These are phyloP conservation scores for Verticillium nonalfalfae DNA, from an alignment of 2,329 filamentous ascomycete genomes.

Conservation along the genomic window DNA sequence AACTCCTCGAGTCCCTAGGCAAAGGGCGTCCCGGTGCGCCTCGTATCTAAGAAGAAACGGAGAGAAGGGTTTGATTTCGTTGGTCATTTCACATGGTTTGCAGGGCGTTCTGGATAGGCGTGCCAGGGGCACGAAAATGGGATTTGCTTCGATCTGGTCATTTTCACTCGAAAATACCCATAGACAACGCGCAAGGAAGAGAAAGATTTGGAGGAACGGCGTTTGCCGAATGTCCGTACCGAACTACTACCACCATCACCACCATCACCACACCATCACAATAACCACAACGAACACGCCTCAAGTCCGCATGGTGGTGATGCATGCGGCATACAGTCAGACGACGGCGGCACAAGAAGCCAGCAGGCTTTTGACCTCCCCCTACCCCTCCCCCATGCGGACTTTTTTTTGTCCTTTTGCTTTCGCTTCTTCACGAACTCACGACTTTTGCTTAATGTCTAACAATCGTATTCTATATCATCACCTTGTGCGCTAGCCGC, in stretches of 20 bases:
- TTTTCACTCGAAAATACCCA: not conserved
- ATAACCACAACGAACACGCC: too few species aligned
- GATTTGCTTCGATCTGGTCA: not conserved
- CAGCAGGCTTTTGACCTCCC: not conserved
- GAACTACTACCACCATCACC: too few species aligned
- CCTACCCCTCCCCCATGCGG: conserved; percentile 21
- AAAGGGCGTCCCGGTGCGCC: conserved; percentile 42
- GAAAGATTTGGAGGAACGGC: not conserved
- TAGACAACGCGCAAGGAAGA: not conserved
- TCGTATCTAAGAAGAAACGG: conserved; percentile 33
- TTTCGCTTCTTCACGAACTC: conserved; percentile 14
- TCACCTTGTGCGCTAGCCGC: conserved; percentile 8
- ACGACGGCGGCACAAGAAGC: not conserved
- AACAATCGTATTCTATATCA: conserved; percentile 12
- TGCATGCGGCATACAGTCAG: too few species aligned
- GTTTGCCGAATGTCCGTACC: not conserved
- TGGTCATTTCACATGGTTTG: conserved; percentile 10
- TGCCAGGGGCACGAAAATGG: not conserved
- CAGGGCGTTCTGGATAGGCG: conserved; percentile 12
- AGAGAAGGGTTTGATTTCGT: conserved; percentile 6
- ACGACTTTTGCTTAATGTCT: conserved; percentile 16
- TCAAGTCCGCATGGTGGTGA: too few species aligned
- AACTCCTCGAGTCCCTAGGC: conserved; percentile 49
- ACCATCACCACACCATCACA: too few species aligned
- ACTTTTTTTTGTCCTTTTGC: conserved; percentile 8